Conservation (phyloP, 2,329 filamentous ascomycete genomes). For the Sporothrix curviconia region DNA sequence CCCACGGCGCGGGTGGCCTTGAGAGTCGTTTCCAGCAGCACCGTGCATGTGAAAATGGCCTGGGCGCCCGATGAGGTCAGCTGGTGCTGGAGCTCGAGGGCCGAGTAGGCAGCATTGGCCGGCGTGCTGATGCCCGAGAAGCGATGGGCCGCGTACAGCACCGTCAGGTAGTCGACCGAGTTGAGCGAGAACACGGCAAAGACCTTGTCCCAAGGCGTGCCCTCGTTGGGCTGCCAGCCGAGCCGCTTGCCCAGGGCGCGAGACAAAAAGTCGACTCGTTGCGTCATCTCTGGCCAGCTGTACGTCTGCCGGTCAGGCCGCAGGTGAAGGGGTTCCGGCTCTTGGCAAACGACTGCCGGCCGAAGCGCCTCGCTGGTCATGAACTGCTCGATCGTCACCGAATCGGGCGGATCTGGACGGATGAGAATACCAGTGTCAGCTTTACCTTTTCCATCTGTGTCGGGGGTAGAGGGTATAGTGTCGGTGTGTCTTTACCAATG, state of each 20-base stretch:
- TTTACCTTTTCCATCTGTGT: too few species aligned
- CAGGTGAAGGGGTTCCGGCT: constrained; percentile 35
- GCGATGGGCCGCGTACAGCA: constrained; percentile 48
- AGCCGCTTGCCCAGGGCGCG: constrained; percentile 58
- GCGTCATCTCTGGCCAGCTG: constrained; percentile 12
- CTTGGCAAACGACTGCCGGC: constrained; percentile 55
- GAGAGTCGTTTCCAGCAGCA: constrained; percentile 55
- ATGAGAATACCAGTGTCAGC: too few species aligned
- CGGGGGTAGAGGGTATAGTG: too few species aligned
- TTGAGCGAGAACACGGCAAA: constrained; percentile 66
- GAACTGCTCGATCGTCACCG: constrained; percentile 68
- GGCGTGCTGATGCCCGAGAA: constrained; percentile 57
- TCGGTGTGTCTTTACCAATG: constrained; percentile 34
- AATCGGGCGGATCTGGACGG: constrained; percentile 56
- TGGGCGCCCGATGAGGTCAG: constrained; percentile 58
- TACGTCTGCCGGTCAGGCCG: constrained; percentile 22
- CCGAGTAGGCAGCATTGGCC: constrained; percentile 64
- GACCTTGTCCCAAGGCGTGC: constrained; percentile 72
- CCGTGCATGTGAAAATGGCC: constrained; percentile 62
- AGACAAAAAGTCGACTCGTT: constrained; percentile 18
- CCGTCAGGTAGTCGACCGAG: constrained; percentile 55
- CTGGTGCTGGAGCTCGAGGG: constrained; percentile 60
- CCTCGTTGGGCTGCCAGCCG: constrained; percentile 62
- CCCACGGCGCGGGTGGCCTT: constrained; percentile 54
- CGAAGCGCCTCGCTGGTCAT: constrained; percentile 66